Base-by-base conservation (phyloP, 306 rosid species). In the Betula pendula region DNA sequence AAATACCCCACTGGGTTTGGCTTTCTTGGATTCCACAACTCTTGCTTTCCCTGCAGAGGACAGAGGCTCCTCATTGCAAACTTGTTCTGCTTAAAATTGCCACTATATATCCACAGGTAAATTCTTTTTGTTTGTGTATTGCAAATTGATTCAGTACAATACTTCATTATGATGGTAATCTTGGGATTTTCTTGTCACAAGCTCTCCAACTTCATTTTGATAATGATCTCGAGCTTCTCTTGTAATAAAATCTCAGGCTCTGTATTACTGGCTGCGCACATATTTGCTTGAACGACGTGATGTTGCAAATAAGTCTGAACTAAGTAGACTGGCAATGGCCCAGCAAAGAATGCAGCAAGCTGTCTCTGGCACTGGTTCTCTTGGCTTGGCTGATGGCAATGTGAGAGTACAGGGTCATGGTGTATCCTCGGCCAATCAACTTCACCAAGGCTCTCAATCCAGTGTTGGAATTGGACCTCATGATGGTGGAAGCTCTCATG, bases 1-100 rank as follows among this genome's bases (percentile, higher is more conserved):
- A 96, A 77, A 85, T 96, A 79, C 99, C 99, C 27, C 98, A 96
- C 78, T 96, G 99, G 99, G 97, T 93, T 85, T 96, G 99, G 99
- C 96, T 96, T 71, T 89, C 99, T 73, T 96, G 99, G 99, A 96
- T 96, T 84, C 99, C 99, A 19, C 99, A 96, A 77, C 98, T 96
- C 79, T 85, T 96, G 74, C 98, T 96, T 73, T 96, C 99, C 71
- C 91, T 96, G 83, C 99, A 96, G 89, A 88, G 99, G 85, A 84
- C 97, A 19, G 99, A 92, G 86, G 99, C 99, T 75, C 88, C 88
- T 72, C 99, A 93, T 69, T 92, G 97, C 85, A 96, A 92, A 84
- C 98, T 91, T 81, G 98, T 96, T 80, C 97, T 96, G 66, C 81
- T 91, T 56, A 96, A 93, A 87, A 90, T 96, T 45, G 96, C 99